Conservation (phyloP, 2,329 filamentous ascomycete genomes). For the Aureobasidium sp. region DNA sequence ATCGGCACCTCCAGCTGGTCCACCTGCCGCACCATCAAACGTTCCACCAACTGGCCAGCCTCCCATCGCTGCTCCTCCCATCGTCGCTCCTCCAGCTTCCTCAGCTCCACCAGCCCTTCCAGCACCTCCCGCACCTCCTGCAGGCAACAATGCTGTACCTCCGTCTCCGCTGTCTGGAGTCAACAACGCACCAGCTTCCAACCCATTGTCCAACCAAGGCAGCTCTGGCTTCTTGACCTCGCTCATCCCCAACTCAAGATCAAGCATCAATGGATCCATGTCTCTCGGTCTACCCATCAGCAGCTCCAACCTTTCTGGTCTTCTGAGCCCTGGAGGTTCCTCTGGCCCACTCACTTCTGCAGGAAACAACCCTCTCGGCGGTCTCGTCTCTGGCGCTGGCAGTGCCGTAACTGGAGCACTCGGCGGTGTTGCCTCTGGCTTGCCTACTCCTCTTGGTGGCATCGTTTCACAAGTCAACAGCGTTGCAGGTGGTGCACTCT, state of each 20-base stretch:
- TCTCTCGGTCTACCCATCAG: not conserved
- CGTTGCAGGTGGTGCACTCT: no score
- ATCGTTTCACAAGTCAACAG: no score
- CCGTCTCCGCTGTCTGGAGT: not conserved
- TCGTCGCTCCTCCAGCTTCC: not conserved
- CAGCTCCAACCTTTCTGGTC: not conserved
- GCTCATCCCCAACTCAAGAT: not conserved
- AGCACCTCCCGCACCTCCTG: not conserved
- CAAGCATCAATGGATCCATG: not conserved
- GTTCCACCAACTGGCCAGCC: not conserved
- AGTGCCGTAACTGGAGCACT: no score
- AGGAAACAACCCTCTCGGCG: not conserved
- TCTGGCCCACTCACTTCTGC: not conserved
- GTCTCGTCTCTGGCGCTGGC: not conserved
- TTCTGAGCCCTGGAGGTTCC: not conserved
- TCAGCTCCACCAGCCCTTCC: not conserved
- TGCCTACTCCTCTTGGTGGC: no score
- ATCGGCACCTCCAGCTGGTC: not conserved
- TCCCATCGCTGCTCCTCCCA: not conserved
- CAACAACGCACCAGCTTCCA: not conserved
- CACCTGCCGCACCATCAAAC: not conserved
- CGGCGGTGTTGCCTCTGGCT: no score
- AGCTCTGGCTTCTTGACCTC: conserved; percentile 7
- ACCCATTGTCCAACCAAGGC: not conserved
- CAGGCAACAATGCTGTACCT: not conserved